These are phyloP conservation scores for Papiliotrema terrestris DNA, from an alignment of 1,284 basidiomycete genomes.

Conservation along the genomic window DNA sequence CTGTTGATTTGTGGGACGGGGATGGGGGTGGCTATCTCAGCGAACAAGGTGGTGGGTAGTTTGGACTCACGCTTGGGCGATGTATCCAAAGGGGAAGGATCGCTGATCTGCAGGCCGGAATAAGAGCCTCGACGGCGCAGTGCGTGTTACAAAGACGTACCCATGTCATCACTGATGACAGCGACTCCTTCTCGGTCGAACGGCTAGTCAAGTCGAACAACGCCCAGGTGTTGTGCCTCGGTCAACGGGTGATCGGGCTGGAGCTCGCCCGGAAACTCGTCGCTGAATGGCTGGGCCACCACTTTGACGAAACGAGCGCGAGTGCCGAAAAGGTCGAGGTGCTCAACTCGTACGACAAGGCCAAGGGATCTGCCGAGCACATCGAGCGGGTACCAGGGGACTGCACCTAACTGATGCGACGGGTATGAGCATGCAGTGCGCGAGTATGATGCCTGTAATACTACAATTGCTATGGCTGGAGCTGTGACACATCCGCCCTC, in stretches of 20 bases:
- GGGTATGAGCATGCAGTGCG: too few species aligned
- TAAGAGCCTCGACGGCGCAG: conserved; percentile 8
- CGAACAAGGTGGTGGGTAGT: conserved; percentile 40
- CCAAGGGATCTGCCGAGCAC: background rate
- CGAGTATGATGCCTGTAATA: background rate
- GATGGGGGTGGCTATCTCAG: conserved; percentile 49
- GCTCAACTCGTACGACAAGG: conserved; percentile 41
- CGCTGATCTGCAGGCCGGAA: conserved; percentile 3
- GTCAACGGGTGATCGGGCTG: conserved; percentile 51
- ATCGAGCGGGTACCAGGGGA: background rate
- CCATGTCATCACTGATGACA: conserved; percentile 1
- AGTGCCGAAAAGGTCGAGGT: conserved; percentile 50
- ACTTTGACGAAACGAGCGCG: conserved; percentile 46
- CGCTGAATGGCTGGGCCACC: conserved; percentile 50
- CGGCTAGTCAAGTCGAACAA: conserved; percentile 50
- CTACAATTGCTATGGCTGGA: background rate
- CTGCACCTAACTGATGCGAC: background rate
- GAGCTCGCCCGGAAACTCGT: conserved; percentile 49
- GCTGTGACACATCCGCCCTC: too few species aligned
- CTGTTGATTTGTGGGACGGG: conserved; percentile 52
- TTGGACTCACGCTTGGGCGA: background rate
- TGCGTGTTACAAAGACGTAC: background rate
- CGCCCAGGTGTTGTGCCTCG: conserved; percentile 52
- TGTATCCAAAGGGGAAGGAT: background rate
- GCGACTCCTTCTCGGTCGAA: conserved; percentile 51